Base-by-base conservation (phyloP, 495 filamentous ascomycete species). In the Daldinia bambusicola region DNA sequence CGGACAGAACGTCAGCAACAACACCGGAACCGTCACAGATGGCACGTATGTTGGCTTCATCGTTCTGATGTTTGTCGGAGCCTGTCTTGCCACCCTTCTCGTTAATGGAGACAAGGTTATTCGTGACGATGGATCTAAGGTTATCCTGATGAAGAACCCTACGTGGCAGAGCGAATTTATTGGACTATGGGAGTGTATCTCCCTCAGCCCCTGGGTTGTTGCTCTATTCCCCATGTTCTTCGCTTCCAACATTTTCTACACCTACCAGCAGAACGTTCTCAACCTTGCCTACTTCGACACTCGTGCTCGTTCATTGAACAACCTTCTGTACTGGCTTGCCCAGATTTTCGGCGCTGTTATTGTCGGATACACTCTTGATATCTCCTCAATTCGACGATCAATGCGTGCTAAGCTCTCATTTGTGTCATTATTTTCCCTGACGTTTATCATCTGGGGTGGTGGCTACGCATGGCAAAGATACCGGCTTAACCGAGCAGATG, bases 41-140 rank as follows among this genome's bases (percentile, higher is more conserved):
- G 93, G 93, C 55, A 98, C 94, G 53, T 98, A 97, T 74, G 85
- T 94, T 61, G 95, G 90, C 53, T 97, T 98, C 84, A 87, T 97
- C 52, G 88, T 97, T 60, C 88, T 97, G 58, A 97, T 95, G 88
- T 31, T 75, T 26, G 80, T 84, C 51, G 95, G 95, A 59, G 93
- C 93, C 58, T 67, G 86, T 38, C 84, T 97, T 1, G 88, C 92
- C 18, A 88, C 91, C 72, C 81, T 83, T 62, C 86, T 98, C n/a
- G 88, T 88, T 63, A 88, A 95, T 72, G 91, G 92, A 61, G 88
- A 90, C 66, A 84, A 90, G 56, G 86, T 98, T 69, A 83, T 92
- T 71, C 92, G 95, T 66, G 84, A 86, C 10, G 94, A 97, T 77
- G 93, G 93, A 20, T 91, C 90, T 67, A 87, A 87, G 41, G 86